phyloP scores from a whole-genome alignment of 179 eudicot genomes.

The Spergularia azorica region DNA sequence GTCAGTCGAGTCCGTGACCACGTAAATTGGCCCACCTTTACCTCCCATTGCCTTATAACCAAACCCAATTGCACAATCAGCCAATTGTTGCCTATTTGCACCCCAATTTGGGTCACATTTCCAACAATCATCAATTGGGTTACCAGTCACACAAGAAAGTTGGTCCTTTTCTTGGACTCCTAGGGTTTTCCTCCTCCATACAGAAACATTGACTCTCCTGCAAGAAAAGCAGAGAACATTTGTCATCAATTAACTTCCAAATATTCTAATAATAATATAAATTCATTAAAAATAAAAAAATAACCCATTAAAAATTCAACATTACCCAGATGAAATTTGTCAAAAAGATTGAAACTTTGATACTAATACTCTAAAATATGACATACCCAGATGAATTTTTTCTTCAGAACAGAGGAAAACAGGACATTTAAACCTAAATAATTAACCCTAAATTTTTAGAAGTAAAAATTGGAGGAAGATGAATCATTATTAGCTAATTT shows the following conservation, averaged over 20 bases:
- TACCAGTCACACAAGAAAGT: constrained; percentile 66
- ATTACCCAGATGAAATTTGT: constrained; percentile 16
- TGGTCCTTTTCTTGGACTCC: constrained; percentile 37
- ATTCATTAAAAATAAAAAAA: not conserved
- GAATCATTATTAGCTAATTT: no score
- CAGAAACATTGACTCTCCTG: constrained; percentile 74
- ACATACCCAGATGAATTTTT: constrained; percentile 8
- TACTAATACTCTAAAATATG: not conserved
- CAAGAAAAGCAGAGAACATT: constrained; percentile 31
- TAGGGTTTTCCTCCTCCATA: constrained; percentile 57
- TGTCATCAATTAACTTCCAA: not conserved
- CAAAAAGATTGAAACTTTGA: not conserved
- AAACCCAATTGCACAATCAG: constrained; percentile 91
- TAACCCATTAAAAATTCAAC: not conserved
- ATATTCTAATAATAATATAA: not conserved
- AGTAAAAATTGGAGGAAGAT: no score
- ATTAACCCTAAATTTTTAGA: not conserved
- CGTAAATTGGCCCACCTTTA: constrained; percentile 75
- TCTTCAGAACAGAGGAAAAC: constrained; percentile 33
- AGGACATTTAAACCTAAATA: not conserved
- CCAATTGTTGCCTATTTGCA: constrained; percentile 68
- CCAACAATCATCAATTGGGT: constrained; percentile 98
- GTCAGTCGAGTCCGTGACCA: constrained; percentile 77
- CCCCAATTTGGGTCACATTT: constrained; percentile 83
- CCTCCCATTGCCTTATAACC: constrained; percentile 80